Evolutionary conservation across 108 stramenopile species (phyloP).

Genomic region (Craspedostauros australis): DNA sequence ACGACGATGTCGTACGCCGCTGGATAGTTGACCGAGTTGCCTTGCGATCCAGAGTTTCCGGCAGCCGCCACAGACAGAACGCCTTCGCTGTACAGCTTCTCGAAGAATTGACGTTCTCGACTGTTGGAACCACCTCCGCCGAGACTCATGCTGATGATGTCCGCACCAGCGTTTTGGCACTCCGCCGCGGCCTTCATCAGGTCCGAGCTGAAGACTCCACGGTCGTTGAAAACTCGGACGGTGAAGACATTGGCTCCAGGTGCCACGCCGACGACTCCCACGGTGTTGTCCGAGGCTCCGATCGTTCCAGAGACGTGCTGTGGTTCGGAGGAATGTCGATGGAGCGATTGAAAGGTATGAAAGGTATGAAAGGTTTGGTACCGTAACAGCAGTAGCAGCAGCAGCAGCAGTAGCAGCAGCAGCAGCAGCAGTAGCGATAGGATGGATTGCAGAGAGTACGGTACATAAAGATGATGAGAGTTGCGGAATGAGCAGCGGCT

Average conservation of each 20-base stretch:
- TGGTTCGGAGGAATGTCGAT: too few relatives aligned
- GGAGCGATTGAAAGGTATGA: too few relatives aligned
- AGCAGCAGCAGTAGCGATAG: too few relatives aligned
- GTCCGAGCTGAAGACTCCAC: conserved; percentile 30
- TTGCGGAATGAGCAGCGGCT: too few relatives aligned
- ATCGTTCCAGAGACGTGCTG: conserved; percentile 50
- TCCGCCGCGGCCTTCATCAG: conserved; percentile 34
- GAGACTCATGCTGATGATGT: conserved; percentile 44
- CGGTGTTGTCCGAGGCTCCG: conserved; percentile 23
- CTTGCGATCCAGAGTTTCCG: conserved; percentile 40
- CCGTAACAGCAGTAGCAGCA: too few relatives aligned
- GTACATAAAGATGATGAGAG: too few relatives aligned
- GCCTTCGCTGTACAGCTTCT: conserved; percentile 28
- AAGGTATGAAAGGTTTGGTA: too few relatives aligned
- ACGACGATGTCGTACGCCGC: conserved; percentile 42
- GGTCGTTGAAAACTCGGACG: conserved; percentile 35
- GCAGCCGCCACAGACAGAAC: conserved; percentile 51
- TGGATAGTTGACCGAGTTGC: conserved; percentile 36
- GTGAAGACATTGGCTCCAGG: conserved; percentile 29
- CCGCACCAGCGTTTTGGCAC: conserved; percentile 37
- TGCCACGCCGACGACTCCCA: conserved; percentile 38
- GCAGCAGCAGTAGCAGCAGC: too few relatives aligned
- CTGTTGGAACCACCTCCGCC: conserved; percentile 22
- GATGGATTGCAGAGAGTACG: too few relatives aligned
- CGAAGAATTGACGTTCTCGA: conserved; percentile 20